Evolutionary conservation across 352 stramenopile genomes (phyloP).

Genomic region (Globisporangium spinosum): DNA sequence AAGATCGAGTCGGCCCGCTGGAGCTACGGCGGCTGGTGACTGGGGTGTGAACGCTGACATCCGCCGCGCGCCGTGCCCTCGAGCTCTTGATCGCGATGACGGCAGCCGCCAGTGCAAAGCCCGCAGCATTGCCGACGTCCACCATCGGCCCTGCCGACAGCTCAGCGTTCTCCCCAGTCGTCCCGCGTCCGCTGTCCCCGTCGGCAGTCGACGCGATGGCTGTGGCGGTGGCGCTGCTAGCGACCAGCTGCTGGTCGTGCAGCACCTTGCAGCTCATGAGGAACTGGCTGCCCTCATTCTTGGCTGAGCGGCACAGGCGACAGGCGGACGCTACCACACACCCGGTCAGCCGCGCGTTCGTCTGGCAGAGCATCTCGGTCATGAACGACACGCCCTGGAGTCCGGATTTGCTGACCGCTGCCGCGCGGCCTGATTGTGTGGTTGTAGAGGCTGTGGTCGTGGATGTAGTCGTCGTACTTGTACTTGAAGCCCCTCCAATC

Average conservation of each 20-base stretch:
- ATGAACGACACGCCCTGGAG: constrained; percentile 44
- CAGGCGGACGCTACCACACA: constrained; percentile 45
- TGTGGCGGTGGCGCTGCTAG: not conserved
- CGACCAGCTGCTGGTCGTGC: constrained; percentile 8
- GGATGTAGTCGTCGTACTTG: constrained; percentile 14
- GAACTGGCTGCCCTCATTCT: constrained; percentile 57
- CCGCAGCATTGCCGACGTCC: not conserved
- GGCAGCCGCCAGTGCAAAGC: constrained; percentile 15
- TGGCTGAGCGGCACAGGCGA: constrained; percentile 48
- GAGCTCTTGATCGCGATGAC: constrained; percentile 18
- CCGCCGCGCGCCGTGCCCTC: not conserved
- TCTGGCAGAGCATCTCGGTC: constrained; percentile 35
- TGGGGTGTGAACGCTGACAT: not conserved
- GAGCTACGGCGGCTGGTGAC: not conserved
- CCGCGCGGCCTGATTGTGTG: constrained; percentile 24
- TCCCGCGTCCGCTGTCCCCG: not conserved
- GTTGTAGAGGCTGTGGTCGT: not conserved
- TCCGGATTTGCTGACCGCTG: constrained; percentile 25
- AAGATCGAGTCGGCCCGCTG: constrained; percentile 15
- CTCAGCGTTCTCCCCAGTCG: not conserved
- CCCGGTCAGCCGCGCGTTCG: constrained; percentile 27
- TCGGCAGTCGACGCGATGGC: not conserved
- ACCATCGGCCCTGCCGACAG: not conserved
- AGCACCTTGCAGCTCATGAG: constrained; percentile 56
- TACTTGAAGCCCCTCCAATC: constrained; percentile 3